These are phyloP conservation scores for Amaranthus cruentus DNA, from an alignment of 148 eudicot genomes.

Conservation along the genomic window DNA sequence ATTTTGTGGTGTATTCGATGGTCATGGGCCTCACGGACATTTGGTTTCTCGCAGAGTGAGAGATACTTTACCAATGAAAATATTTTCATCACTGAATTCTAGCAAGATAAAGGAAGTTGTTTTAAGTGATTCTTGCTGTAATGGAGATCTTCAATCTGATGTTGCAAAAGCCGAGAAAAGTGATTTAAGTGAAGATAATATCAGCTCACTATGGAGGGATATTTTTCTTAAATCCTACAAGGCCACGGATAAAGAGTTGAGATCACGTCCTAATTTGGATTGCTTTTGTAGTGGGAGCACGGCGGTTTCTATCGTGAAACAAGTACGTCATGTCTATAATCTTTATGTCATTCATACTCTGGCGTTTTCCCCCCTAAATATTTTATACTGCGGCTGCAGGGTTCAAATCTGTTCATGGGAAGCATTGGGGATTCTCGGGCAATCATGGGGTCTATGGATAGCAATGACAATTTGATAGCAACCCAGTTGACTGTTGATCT, in stretches of 20 bases:
- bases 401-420: conserved; percentile 78
- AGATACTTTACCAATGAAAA: conserved; percentile 70
- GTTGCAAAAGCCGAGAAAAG: conserved; percentile 52
- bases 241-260: conserved; percentile 92
- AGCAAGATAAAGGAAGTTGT: conserved; percentile 53
- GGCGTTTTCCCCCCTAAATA: not conserved
- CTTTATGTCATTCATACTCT: conserved; percentile 5
- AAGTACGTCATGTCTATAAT: conserved; percentile 37
- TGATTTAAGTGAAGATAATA: conserved; percentile 37
- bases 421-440: conserved; percentile 96
- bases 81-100: conserved; percentile 58
- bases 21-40: conserved; percentile 98
- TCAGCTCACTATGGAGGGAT: conserved; percentile 65
- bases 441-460: conserved; percentile 71
- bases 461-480: conserved; percentile 57
- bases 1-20: conserved; percentile 93
- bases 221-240: conserved; percentile 86
- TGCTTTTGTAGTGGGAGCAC: conserved; percentile 99
- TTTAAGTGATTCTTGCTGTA: conserved; percentile 47
- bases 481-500: conserved; percentile 95
- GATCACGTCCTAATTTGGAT: conserved; percentile 81
- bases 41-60: conserved; percentile 96
- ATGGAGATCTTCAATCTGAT: conserved; percentile 44
- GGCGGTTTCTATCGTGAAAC: conserved; percentile 79
- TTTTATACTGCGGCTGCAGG: conserved; percentile 37